Evolutionary conservation across 108 stramenopile species (phyloP), one percentile per base, ranked within the genome.

Genomic region (Cyclotella atomus): DNA sequence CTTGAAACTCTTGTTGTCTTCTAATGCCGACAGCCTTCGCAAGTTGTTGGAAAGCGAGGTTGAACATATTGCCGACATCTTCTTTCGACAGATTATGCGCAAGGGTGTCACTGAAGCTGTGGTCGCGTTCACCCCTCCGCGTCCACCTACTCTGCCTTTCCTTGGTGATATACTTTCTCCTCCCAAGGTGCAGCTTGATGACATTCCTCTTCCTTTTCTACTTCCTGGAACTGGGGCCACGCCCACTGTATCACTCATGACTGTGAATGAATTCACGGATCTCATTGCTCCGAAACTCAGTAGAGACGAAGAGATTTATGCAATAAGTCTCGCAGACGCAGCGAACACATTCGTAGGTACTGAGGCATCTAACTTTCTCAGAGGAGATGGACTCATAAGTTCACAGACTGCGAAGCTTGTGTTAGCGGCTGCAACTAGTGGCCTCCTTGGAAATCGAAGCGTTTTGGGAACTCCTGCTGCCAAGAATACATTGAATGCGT

Each of bases 251-350:
- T 77, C 76, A 55, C 0, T 77, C 17, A 55, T 77, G 68, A 77
- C 68, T 8, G 59, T 89, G 49, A 85, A 84, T 49, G 80, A 94
- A 14, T 80, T 94, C 36, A 85, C 85, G 3, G 90, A 96, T 50
- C 52, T 75, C 23, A 81, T 87, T 41, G 92, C 91, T 21, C 95
- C 95, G 10, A 91, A 88, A 50, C 83, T 96, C 0, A 68, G 44
- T 30, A 87, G 92, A 36, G 89, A 92, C 21, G 95, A 96, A 54
- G 95, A 96, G 68, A 64, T 96, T 6, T 96, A 89, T 82, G 93
- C 95, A 29, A 65, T 96, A 28, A 79, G 88, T 47, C 64, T 95
- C 10, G 79, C 83, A n/a, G 89, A 95, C 30, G 90, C 83, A 24
- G 91, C 86, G 0, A 67, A 75, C 25, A 84, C 91, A 67, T 90